Evolutionary conservation across 225 moss, liverwort and hornwort genomes (phyloP), one percentile per base, ranked within the genome.

Genomic region (Physcomitrium patens): DNA sequence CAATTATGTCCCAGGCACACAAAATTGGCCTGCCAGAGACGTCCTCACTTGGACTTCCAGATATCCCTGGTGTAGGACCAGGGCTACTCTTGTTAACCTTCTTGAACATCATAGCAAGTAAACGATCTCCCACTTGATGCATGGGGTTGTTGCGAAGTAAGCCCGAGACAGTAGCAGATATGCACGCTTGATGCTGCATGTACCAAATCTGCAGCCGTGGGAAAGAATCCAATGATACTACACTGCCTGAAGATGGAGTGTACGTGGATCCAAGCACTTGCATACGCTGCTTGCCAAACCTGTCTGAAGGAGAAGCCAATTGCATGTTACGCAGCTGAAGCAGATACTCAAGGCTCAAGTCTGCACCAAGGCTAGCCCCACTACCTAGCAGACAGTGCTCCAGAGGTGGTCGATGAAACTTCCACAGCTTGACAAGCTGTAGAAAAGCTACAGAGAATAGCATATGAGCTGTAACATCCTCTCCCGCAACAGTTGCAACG

Each of bases 281-380:
- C 79, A 84, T 75, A 47, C 86, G 81, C 72, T 89, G 84, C 72
- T 89, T 89, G 63, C 74, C 79, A 17, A 80, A 63, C 63, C 84
- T 88, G 37, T 82, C 89, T 44, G 79, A 79, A 66, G 72, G 13
- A 56, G 83, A 77, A 27, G 65, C 49, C 65, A 80, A 61, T 69
- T 91, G 94, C 60, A 89, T 77, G n/a, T 78, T 90, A 51, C 94
- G 87, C 76, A 96, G 81, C 80, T 94, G 96, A 42, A 96, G 80
- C n/a, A 96, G 88, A 82, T 96, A 96, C 78, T 94, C 94, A 14
- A 96, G 89, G 81, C 94, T 96, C 20, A 96, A 76, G 68, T 96
- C 96, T 74, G 96, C 94, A 58, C 96, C 94, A 11, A 96, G 78
- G 44, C 94, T 92, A 52, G 94, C 86, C 43, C 94, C 96, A 79